Base-by-base conservation (phyloP, 2,329 filamentous ascomycete species). In the Pseudocercospora macadamiae region DNA sequence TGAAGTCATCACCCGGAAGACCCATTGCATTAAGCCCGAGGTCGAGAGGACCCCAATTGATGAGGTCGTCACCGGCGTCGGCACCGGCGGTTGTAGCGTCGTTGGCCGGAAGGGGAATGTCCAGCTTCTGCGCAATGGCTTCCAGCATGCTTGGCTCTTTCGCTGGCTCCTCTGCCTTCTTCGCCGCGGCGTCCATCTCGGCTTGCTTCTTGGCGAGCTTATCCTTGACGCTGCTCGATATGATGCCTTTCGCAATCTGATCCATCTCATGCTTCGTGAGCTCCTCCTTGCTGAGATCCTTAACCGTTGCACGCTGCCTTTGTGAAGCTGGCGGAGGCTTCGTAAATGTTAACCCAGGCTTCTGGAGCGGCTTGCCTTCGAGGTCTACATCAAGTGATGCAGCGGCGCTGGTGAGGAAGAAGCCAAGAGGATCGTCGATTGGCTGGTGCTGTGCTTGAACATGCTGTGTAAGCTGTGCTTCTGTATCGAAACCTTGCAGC, bases 341-440 rank as follows among this genome's bases (percentile, higher is more conserved):
- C 16, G 58, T 34, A 21, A 39, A 18, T 12, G 53, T 21, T 10
- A 23, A n/a, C 76, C 77, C 49, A n/a, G 56, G n/a, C 44, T 63
- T 62, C n/a, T 55, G 55, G 19, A 63, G 26, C n/a, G 56, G 32
- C 12, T 68, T 69, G 36, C 76, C 75, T 51, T 82, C 77, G 53
- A 79, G 71, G 48, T 84, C 79, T n/a, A 85, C 71, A 36, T 75
- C 75, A 10, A 79, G 67, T 12, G 73, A 78, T 18, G 26, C 59
- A 2, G 60, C 78, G 61, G 84, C 76, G 39, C 78, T 81, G 5
- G 83, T 80, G 5, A 86, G 65, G 23, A 82, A 79, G 68, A 80
- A 88, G n/a, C 80, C 75, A 26, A 86, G 72, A 28, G 83, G 80
- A 68, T 87, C 77, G 4, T 79, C 81, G 34, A 86, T 77, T 51